A percentile compares a stretch with the other conserved stretches of the same genome.
phyloP scores from a whole-genome alignment of 345 rosid species.

The Hibiscus trionum region DNA sequence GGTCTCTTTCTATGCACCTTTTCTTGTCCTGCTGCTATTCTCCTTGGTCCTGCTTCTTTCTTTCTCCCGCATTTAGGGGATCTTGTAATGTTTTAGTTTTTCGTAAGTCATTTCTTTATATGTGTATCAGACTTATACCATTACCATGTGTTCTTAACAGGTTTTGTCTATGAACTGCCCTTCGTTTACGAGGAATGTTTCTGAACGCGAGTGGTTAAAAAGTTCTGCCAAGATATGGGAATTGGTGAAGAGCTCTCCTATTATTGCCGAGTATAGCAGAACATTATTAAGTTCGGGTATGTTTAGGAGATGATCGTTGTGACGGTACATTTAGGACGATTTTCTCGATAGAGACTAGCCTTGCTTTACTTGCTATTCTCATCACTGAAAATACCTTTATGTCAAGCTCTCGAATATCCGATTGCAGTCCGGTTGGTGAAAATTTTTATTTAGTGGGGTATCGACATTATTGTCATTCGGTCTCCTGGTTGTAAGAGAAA shows the following conservation, averaged over 20 bases:
- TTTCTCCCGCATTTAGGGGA: neutral
- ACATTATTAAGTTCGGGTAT: constrained; percentile 49
- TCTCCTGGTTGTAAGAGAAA: neutral
- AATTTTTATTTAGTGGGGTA: neutral
- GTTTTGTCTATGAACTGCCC: constrained; percentile 50
- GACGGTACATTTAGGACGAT: neutral
- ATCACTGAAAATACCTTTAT: too few species aligned
- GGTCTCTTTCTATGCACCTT: constrained; percentile 26
- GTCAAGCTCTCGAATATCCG: too few species aligned
- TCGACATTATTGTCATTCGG: neutral
- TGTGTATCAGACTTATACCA: too few species aligned
- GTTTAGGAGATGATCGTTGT: constrained; percentile 44
- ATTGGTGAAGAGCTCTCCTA: constrained; percentile 53
- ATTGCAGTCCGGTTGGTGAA: neutral
- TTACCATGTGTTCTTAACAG: constrained; percentile 22
- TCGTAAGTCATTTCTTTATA: neutral
- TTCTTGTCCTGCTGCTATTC: neutral
- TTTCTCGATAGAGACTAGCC: neutral
- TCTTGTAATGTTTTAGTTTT: neutral
- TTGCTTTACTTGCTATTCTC: neutral
- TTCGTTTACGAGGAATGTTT: constrained; percentile 48
- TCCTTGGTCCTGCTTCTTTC: neutral
- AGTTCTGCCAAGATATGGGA: constrained; percentile 84
- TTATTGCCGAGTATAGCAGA: constrained; percentile 52
- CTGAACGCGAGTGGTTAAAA: constrained; percentile 84